Percentiles rank a stretch among this genome's conserved stretches.
Evolutionary conservation across 768 basidiomycete genomes (phyloP).

Genomic region (Artomyces pyxidatus): DNA sequence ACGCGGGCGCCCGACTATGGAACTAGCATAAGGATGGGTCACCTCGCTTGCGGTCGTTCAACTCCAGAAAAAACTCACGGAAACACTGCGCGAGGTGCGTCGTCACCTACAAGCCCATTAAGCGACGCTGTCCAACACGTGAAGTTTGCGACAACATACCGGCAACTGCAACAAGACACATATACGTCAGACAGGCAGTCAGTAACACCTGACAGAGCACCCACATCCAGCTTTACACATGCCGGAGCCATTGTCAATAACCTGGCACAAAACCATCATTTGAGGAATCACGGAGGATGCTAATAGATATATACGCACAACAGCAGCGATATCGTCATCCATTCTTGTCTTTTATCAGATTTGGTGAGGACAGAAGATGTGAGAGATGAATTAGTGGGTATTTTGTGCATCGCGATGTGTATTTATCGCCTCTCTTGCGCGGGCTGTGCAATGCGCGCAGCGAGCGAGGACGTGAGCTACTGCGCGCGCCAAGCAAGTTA

Average conservation of each 20-base stretch:
- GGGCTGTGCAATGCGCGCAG: too few species aligned
- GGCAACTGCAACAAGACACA: slow-evolving; percentile 69
- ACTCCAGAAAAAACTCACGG: slow-evolving; percentile 75
- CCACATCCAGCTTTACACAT: slow-evolving; percentile 99
- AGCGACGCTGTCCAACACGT: not conserved
- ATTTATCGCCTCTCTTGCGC: too few species aligned
- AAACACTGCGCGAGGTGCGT: slow-evolving; percentile 94
- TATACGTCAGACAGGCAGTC: too few species aligned
- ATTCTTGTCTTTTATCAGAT: too few species aligned
- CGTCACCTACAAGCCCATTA: slow-evolving; percentile 57
- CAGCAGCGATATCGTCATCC: slow-evolving; percentile 61
- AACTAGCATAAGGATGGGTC: slow-evolving; percentile 33
- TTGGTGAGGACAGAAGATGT: too few species aligned
- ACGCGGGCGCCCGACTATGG: slow-evolving; percentile 91
- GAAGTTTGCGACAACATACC: slow-evolving; percentile 12
- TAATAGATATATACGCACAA: slow-evolving; percentile 26
- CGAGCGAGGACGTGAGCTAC: too few species aligned
- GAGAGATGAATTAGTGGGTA: too few species aligned
- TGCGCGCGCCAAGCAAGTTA: too few species aligned
- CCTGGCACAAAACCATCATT: slow-evolving; percentile 31
- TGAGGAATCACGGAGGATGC: not conserved
- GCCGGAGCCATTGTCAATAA: slow-evolving; percentile 92
- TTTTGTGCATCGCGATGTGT: too few species aligned
- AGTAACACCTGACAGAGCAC: too few species aligned
- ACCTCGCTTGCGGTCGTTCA: slow-evolving; percentile 9